These are phyloP conservation scores for Termitomyces heimii DNA, from an alignment of 768 basidiomycete genomes.

Conservation along the genomic window DNA sequence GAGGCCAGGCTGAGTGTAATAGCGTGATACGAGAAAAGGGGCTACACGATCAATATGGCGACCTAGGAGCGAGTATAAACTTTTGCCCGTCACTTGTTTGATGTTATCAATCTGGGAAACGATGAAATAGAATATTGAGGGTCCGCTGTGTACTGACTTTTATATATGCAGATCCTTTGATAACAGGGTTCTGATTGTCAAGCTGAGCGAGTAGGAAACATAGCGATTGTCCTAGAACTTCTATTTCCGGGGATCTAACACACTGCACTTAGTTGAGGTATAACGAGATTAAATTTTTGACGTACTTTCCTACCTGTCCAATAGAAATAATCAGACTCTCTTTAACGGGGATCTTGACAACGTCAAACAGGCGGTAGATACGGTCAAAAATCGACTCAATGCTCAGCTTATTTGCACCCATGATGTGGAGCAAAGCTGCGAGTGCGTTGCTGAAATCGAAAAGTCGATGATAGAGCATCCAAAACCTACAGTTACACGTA, in stretches of 20 bases:
- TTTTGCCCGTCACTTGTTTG: constrained; percentile 52
- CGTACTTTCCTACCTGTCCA: constrained; percentile 50
- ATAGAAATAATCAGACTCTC: constrained; percentile 63
- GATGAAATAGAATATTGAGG: background rate
- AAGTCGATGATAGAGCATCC: background rate
- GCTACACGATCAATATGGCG: constrained; percentile 69
- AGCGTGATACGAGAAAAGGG: constrained; percentile 53
- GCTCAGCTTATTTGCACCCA: constrained; percentile 23
- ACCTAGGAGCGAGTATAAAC: constrained; percentile 58
- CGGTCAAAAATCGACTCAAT: constrained; percentile 37
- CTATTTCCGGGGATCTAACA: constrained; percentile 39
- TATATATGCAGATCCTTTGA: constrained; percentile 63
- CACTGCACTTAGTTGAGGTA: background rate
- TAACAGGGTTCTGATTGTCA: constrained; percentile 58
- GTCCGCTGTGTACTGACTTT: constrained; percentile 39
- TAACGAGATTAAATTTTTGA: background rate
- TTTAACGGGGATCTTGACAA: constrained; percentile 38
- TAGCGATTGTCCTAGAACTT: constrained; percentile 53
- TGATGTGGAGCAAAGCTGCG: constrained; percentile 36
- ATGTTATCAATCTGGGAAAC: constrained; percentile 48
- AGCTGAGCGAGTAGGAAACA: constrained; percentile 62
- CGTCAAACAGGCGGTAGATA: constrained; percentile 44
- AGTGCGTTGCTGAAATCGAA: constrained; percentile 37
- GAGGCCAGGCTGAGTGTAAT: constrained; percentile 51
- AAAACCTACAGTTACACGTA: constrained; percentile 24